Base-by-base conservation (phyloP, 495 filamentous ascomycete species). In the Trichoderma virens region DNA sequence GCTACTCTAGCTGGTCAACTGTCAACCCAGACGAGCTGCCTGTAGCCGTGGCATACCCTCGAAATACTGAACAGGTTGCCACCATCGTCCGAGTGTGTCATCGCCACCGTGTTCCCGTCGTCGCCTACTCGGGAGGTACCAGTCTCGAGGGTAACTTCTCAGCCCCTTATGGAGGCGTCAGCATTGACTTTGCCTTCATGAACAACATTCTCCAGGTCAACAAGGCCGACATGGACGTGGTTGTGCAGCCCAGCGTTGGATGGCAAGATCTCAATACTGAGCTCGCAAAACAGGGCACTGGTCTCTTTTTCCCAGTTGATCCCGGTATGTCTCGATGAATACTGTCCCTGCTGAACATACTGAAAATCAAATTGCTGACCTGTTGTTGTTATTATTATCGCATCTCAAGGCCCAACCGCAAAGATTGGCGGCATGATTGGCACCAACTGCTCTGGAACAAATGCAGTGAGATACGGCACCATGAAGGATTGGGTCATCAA, bases 401-500 rank as follows among this genome's bases (percentile, higher is more conserved):
- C n/a, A 30, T 62, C 54, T 61, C n/a, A 66, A 76, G 82, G 82
- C 34, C 84, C 84, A 62, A 84, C 81, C 38, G 85, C 85, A 59
- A 86, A 84, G 70, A 86, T 88, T 64, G 85, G 85, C 25, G 85
- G 85, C 20, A 90, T 92, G 90, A 86, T 93, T 59, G 90, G 89
- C 14, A 92, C 89, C 62, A 88, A 88, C 70, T 93, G 90, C 67
- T 86, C 84, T 34, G 90, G 90, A 2, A 93, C 90, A 8, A 92
- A 93, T 69, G 90, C 90, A 5, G 88, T 90, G 27, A 80, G 86
- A 65, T 93, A 93, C 70, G 90, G 90, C 0, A 92, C 90, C 7
- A 93, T 93, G 90, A 89, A 88, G 70, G 90, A 93, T 67, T 92
- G 90, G 90, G 88, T 93, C 30, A 82, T 93, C 65, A 90, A 89